Percentiles rank a stretch among this genome's conserved stretches.
Conservation (phyloP, 129 eudicot species). For the Kitagawia praeruptora region DNA sequence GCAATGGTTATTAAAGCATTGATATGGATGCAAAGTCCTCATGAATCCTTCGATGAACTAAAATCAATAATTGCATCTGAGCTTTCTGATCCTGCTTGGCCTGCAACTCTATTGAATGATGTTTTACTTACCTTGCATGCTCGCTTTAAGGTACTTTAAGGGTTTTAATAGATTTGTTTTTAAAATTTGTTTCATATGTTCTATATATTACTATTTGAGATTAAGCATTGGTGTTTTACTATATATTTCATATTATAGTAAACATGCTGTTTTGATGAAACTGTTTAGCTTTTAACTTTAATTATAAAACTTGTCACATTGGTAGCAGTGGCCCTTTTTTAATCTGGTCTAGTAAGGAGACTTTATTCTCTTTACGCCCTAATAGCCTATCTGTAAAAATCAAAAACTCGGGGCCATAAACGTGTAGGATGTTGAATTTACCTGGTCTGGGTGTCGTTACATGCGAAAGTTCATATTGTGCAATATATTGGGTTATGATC, state of each 20-base stretch:
- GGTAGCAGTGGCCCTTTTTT: not conserved
- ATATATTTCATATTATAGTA: not conserved
- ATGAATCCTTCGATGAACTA: slow-evolving; percentile 82
- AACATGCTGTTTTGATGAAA: not conserved
- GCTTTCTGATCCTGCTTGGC: slow-evolving; percentile 98
- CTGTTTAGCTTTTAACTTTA: not conserved
- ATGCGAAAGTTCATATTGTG: not conserved
- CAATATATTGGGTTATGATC: not conserved
- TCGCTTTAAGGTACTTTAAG: slow-evolving; percentile 72
- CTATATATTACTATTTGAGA: not conserved
- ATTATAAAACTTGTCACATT: not conserved
- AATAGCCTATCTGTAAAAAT: not conserved
- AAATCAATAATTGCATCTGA: slow-evolving; percentile 89
- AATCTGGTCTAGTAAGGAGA: not conserved
- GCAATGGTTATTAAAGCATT: slow-evolving; percentile 97
- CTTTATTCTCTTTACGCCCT: not conserved
- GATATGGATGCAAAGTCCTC: slow-evolving; percentile 99
- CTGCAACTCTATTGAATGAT: slow-evolving; percentile 83
- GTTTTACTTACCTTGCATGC: slow-evolving; percentile 92
- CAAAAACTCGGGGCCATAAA: not conserved
- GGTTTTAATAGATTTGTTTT: not conserved
- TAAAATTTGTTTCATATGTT: not conserved
- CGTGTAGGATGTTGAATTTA: not conserved
- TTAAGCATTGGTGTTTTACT: not conserved
- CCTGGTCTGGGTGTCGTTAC: not conserved